Conservation (phyloP, 768 basidiomycete species). For the Cystofilobasidium macerans region DNA sequence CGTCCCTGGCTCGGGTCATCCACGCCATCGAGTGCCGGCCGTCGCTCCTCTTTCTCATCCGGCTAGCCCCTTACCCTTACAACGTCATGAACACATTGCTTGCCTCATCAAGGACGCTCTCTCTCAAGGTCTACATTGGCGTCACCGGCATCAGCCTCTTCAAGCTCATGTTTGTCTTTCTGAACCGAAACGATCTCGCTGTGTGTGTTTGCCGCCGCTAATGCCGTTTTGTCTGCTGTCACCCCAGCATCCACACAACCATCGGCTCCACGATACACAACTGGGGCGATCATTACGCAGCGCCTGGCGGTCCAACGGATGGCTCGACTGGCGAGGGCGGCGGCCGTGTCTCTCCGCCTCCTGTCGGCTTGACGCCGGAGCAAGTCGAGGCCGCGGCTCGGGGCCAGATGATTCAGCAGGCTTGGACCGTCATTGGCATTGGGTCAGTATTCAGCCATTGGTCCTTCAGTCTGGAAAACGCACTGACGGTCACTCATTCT, state of each 20-base stretch:
- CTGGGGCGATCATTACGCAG: conserved; percentile 12
- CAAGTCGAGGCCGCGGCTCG: conserved; percentile 1
- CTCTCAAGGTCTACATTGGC: conserved; percentile 53
- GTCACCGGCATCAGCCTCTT: conserved; percentile 74
- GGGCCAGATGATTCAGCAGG: conserved; percentile 21
- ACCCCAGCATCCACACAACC: conserved; percentile 58
- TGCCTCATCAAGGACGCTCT: conserved; percentile 68
- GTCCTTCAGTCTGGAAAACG: not conserved
- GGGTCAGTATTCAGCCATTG: conserved; percentile 1
- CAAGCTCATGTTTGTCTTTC: conserved; percentile 54
- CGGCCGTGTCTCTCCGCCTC: not conserved
- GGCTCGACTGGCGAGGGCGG: not conserved
- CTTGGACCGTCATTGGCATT: conserved; percentile 23
- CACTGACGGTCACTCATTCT: not conserved
- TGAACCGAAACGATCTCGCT: too few species aligned
- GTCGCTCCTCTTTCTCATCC: conserved; percentile 77
- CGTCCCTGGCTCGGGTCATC: conserved; percentile 66
- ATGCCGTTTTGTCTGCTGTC: not conserved
- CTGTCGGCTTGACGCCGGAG: not conserved
- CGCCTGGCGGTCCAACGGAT: not conserved
- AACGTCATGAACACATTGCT: conserved; percentile 93
- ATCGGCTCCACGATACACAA: conserved; percentile 46
- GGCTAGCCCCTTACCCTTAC: conserved; percentile 74
- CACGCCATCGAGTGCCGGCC: conserved; percentile 79
- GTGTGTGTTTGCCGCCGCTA: not conserved